Evolutionary conservation across 2,329 filamentous ascomycete genomes (phyloP).

Genomic region (Eutypa lata): DNA sequence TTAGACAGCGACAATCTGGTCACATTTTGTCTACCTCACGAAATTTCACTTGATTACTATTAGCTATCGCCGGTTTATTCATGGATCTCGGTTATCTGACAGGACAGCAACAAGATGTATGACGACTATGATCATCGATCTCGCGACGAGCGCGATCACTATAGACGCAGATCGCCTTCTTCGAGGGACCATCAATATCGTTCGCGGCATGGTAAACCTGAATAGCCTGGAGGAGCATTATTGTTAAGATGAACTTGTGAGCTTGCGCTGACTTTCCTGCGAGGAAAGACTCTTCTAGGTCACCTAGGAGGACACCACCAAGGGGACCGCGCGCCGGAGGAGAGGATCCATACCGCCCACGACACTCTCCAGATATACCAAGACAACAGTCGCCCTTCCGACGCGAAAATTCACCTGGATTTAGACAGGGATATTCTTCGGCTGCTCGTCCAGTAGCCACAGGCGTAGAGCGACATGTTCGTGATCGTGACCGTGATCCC

Average conservation of each 20-base stretch:
- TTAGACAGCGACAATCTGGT: too few species aligned
- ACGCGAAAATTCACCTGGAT: constrained; percentile 13
- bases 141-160: constrained; percentile 24
- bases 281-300: constrained; percentile 33
- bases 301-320: constrained; percentile 25
- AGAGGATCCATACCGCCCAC: constrained; percentile 22
- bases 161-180: constrained; percentile 25
- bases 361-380: constrained; percentile 12
- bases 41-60: constrained; percentile 38
- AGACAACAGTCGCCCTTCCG: constrained; percentile 17
- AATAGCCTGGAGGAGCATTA: constrained; percentile 28
- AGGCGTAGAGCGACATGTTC: constrained; percentile 10
- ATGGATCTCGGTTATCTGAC: neutral
- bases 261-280: constrained; percentile 30
- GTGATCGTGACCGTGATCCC: constrained; percentile 6
- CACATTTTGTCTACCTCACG: too few species aligned
- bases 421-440: constrained; percentile 10
- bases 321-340: constrained; percentile 21
- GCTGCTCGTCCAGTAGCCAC: constrained; percentile 5
- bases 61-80: constrained; percentile 13
- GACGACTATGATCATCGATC: constrained; percentile 28
- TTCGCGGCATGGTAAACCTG: constrained; percentile 34
- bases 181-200: constrained; percentile 29
- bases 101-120: constrained; percentile 21
- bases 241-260: constrained; percentile 19